A percentile compares a stretch with the other conserved stretches of the same genome.
phyloP scores from a whole-genome alignment of 257 asterid genomes.

The Penstemon newberryi region DNA sequence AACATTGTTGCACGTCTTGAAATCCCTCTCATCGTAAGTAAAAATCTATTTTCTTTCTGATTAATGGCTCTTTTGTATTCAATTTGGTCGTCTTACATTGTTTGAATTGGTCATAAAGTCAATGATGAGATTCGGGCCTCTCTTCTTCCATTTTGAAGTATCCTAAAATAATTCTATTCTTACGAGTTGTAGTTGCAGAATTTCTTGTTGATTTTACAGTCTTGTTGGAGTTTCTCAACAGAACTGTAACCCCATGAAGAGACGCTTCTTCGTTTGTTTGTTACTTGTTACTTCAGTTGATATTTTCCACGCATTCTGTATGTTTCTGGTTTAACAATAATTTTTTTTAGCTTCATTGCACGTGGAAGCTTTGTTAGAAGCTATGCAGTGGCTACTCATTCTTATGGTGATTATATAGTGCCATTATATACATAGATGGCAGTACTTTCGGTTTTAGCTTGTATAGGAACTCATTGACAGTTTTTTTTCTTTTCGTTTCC shows the following conservation, averaged over 20 bases:
- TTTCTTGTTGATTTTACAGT: conserved; percentile 19
- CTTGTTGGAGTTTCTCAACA: conserved; percentile 1
- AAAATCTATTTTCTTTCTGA: conserved; percentile 29
- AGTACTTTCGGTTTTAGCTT: too few relatives aligned
- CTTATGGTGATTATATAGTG: background rate
- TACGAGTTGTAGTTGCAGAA: conserved; percentile 23
- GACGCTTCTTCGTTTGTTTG: conserved; percentile 15
- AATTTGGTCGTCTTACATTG: conserved; percentile 20
- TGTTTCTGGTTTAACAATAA: background rate
- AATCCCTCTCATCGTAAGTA: conserved; percentile 91
- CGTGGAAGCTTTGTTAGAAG: conserved; percentile 20
- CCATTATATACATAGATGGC: too few relatives aligned
- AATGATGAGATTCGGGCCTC: conserved; percentile 9
- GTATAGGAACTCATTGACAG: too few relatives aligned
- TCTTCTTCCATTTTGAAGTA: conserved; percentile 16
- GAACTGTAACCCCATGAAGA: conserved; percentile 4
- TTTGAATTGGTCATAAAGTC: conserved; percentile 7
- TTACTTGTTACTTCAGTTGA: conserved; percentile 8
- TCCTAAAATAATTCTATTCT: conserved; percentile 20
- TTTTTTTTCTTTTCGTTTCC: too few relatives aligned
- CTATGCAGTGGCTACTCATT: conserved; percentile 11
- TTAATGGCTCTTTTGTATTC: conserved; percentile 23
- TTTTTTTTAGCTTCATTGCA: conserved; percentile 19
- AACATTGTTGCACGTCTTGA: conserved; percentile 87
- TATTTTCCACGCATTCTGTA: background rate